Base-by-base conservation (phyloP, 495 filamentous ascomycete genomes). In the Podospora pseudoanserina region DNA sequence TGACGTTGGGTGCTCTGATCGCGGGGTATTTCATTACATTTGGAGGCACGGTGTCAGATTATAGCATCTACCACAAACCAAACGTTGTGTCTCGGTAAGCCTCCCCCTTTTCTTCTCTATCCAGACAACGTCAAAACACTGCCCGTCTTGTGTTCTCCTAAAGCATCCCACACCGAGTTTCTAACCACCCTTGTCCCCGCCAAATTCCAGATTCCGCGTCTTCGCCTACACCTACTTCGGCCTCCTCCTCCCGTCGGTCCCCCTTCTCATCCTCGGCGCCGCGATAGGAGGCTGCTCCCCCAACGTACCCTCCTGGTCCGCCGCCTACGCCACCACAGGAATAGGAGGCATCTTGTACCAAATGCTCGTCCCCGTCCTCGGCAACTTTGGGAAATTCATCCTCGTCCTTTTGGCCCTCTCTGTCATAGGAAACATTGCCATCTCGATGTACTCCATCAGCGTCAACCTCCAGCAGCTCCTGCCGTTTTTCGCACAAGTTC, bases 401-500 rank as follows among this genome's bases (percentile, higher is more conserved):
- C 71, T 83, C 19, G 81, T 86, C 3, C 65, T 87, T 32, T 75
- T 86, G 7, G 82, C 81, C 1, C 74, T 86, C 57, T 83, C 78
- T 30, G 78, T 84, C 18, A 77, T 84, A 55, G 83, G 82, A 16
- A 85, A 85, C 71, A 80, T 85, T 39, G 76, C 81, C 58, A 72
- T 77, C 27, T 78, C 77, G 44, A 77, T 76, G 72, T 82, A 81
- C 71, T 80, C 77, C n/a, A 75, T 85, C 55, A 80, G 82, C 0
- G 73, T 87, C 1, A 83, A 82, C 65, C 78, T 86, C 60, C 84
- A 86, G 72, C 78, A 85, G 74, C 73, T 86, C 63, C 69, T 84
- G 7, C 82, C 83, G 1, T 73, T 76, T 20, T 80, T 79, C 59
- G 73, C 79, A 19, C 75, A 74, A 30, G 66, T 85, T 6, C 84